These are phyloP conservation scores for Torulaspora franciscae DNA, from an alignment of 805 yeast genomes.

Conservation along the genomic window DNA sequence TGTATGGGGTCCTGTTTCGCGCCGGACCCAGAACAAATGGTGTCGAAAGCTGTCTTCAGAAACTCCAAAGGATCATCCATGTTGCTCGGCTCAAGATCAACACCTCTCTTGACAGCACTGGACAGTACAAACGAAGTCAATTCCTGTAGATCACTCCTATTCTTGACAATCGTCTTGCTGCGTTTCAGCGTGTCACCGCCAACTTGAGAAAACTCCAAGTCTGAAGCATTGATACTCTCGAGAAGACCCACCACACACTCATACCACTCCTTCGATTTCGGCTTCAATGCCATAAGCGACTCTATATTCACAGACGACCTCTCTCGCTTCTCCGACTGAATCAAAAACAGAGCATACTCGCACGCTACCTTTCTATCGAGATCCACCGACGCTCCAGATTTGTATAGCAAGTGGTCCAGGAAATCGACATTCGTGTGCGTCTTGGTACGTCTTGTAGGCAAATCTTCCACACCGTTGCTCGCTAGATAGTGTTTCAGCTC, in stretches of 20 bases:
- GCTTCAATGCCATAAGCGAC: slow-evolving; percentile 12
- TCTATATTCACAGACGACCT: slow-evolving; percentile 9
- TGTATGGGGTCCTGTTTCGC: slow-evolving; percentile 1
- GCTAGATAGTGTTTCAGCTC: slow-evolving; percentile 29
- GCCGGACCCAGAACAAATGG: slow-evolving; percentile 14
- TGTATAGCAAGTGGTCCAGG: slow-evolving; percentile 26
- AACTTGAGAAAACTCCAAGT: slow-evolving; percentile 15
- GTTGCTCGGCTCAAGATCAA: slow-evolving; percentile 25
- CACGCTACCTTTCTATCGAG: slow-evolving; percentile 28
- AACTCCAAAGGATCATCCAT: slow-evolving; percentile 26
- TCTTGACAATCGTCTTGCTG: slow-evolving; percentile 6
- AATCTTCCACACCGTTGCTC: slow-evolving; percentile 9
- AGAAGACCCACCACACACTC: slow-evolving; percentile 17
- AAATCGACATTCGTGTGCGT: slow-evolving; percentile 26
- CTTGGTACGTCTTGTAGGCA: slow-evolving; percentile 8
- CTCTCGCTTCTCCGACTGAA: slow-evolving; percentile 14
- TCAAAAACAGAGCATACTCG: slow-evolving; percentile 30
- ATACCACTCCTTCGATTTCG: slow-evolving; percentile 20
- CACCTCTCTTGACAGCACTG: slow-evolving; percentile 28
- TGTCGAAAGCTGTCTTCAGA: slow-evolving; percentile 30
- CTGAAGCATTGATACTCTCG: slow-evolving; percentile 21
- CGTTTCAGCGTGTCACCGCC: slow-evolving; percentile 2
- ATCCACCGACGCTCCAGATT: slow-evolving; percentile 19
- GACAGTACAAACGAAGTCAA: slow-evolving; percentile 33
- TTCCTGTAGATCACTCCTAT: slow-evolving; percentile 21